These are phyloP conservation scores for Globisporangium nagaii DNA, from an alignment of 352 stramenopile species.

Conservation along the genomic window DNA sequence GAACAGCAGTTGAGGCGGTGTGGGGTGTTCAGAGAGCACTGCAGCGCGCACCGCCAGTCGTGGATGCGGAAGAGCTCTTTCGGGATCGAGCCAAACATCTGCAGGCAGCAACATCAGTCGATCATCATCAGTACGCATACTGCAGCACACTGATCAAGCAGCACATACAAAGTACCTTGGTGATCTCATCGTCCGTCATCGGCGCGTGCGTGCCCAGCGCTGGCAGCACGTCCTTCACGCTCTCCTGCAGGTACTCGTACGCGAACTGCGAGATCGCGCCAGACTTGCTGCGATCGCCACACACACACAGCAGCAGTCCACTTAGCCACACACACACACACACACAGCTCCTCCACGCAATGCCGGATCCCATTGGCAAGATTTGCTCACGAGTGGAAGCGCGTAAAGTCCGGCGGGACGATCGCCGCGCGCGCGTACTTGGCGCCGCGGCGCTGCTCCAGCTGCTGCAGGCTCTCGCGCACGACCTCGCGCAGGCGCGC, in stretches of 20 bases:
- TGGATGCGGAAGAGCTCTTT: constrained; percentile 90
- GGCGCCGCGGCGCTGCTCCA: constrained; percentile 46
- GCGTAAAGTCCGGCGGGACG: constrained; percentile 95
- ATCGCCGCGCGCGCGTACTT: constrained; percentile 80
- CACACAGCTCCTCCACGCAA: not conserved
- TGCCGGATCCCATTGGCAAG: not conserved
- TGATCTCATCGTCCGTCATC: constrained; percentile 94
- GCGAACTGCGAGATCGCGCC: constrained; percentile 92
- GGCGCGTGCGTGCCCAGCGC: constrained; percentile 94
- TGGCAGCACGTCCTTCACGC: constrained; percentile 89
- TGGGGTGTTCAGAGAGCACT: no score
- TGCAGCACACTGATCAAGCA: not conserved
- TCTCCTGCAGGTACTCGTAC: constrained; percentile 89
- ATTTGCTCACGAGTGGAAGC: constrained; percentile 89
- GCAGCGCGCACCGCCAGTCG: constrained; percentile 85
- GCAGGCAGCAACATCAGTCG: not conserved
- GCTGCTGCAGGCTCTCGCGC: constrained; percentile 47
- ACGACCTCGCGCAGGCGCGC: constrained; percentile 59
- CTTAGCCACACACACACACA: not conserved
- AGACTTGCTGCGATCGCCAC: constrained; percentile 48
- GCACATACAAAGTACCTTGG: constrained; percentile 35
- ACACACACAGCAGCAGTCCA: not conserved
- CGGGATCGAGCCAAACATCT: constrained; percentile 93
- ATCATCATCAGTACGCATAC: not conserved
- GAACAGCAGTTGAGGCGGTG: no score